Conservation (phyloP, 345 rosid genomes). For the Diplotaxis tenuifolia region DNA sequence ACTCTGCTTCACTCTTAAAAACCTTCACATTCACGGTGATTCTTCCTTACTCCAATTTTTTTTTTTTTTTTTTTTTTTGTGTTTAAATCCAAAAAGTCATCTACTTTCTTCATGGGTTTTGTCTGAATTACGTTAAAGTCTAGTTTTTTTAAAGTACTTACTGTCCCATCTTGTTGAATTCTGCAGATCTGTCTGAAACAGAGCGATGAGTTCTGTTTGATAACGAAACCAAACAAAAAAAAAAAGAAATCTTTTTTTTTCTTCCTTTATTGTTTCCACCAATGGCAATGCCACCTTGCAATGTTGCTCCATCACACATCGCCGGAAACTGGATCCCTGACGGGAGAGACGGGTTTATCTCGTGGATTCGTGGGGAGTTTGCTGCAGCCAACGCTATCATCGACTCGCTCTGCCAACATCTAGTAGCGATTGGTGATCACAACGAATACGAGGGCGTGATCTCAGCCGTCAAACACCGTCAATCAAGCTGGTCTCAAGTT, state of each 20-base stretch:
- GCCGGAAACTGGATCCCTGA: slow-evolving; percentile 59
- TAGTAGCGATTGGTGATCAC: slow-evolving; percentile 57
- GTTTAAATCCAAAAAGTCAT: neutral
- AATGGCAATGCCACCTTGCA: slow-evolving; percentile 89
- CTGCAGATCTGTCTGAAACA: slow-evolving; percentile 33
- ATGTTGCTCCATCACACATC: slow-evolving; percentile 51
- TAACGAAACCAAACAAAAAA: neutral
- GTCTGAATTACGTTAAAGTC: slow-evolving; percentile 15
- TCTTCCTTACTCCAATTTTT: neutral
- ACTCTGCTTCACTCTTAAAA: neutral
- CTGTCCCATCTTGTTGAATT: slow-evolving; percentile 26
- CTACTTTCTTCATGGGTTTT: slow-evolving; percentile 11
- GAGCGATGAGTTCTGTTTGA: slow-evolving; percentile 23
- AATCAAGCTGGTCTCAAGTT: slow-evolving; percentile 72
- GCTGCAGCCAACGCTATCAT: slow-evolving; percentile 95
- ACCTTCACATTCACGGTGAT: slow-evolving; percentile 29
- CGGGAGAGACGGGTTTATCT: slow-evolving; percentile 75
- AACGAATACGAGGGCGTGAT: slow-evolving; percentile 68
- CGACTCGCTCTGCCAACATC: slow-evolving; percentile 69
- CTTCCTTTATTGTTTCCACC: slow-evolving; percentile 6
- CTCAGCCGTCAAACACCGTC: slow-evolving; percentile 66
- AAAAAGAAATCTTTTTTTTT: neutral
- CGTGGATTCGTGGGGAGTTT: slow-evolving; percentile 86
- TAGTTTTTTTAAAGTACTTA: neutral
- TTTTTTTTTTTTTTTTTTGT: neutral